Evolutionary conservation across 2,329 filamentous ascomycete genomes (phyloP), one percentile per base, ranked within the genome.

Genomic region (Ophiostoma perfectum): DNA sequence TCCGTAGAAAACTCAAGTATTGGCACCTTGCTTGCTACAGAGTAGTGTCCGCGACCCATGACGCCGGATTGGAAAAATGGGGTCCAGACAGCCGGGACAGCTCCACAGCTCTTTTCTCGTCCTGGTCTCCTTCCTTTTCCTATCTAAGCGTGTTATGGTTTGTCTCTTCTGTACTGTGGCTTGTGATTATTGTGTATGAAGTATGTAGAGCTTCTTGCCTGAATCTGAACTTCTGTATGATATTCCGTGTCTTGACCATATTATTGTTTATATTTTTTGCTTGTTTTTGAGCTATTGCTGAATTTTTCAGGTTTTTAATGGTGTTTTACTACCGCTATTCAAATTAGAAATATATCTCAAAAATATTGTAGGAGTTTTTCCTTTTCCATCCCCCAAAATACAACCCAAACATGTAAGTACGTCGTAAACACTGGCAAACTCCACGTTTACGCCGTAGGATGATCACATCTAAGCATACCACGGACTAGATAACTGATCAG

Each of bases 1-100:
- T 55, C 27, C 49, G 27, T 11, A 27, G 4, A 9, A 55, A 7
- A n/a, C 5, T 7, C 47, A 8, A 52, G 16, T 18, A 52, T 11
- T 12, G 42, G 42, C 9, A 11, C 42, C 49, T 27, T 27, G 27
- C 27, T 60, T 60, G 41, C 47, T 39, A 63, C 36, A 64, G 49
- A 27, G 27, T 27, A 27, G 27, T 27, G 27, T 27, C 39, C 11
- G 44, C 49, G 63, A 39, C 39, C 65, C 65, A 64, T 41, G 64
- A 44, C 67, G 42, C 36, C 41, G 67, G 52, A 44, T 65, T 66
- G 45, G 66, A 70, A 67, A 27, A 70, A 66, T 60, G 69, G 67
- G 69, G 65, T n/a, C 67, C 69, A 69, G 47, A 66, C 64, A 47
- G 65, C 69, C 66, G 67, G 67, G 64, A 64, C 68, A 47, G 27